Percentiles rank a stretch among this genome's conserved stretches.
These are phyloP conservation scores for Termitomyces bulborhizus DNA, from an alignment of 768 basidiomycete genomes.

Conservation along the genomic window DNA sequence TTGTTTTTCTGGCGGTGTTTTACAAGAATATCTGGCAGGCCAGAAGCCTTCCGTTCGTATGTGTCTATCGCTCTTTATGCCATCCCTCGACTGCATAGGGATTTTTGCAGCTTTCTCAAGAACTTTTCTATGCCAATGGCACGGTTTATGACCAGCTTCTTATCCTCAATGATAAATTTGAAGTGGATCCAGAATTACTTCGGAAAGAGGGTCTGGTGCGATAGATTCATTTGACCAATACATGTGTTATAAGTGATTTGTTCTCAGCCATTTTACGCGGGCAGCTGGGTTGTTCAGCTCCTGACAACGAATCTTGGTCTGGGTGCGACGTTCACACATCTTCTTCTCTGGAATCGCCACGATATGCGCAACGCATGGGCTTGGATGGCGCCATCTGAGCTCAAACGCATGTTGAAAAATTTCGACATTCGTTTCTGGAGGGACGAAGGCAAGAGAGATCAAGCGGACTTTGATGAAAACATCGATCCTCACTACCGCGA, in stretches of 20 bases:
- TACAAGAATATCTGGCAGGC: slow-evolving; percentile 51
- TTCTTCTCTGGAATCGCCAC: slow-evolving; percentile 38
- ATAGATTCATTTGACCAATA: background rate
- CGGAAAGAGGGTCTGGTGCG: slow-evolving; percentile 34
- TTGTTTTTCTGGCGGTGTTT: slow-evolving; percentile 45
- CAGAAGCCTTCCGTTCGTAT: slow-evolving; percentile 23
- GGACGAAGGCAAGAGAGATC: slow-evolving; percentile 32
- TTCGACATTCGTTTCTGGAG: slow-evolving; percentile 39
- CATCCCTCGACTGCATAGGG: slow-evolving; percentile 11
- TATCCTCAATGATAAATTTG: slow-evolving; percentile 39
- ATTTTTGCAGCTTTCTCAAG: slow-evolving; percentile 41
- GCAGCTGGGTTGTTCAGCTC: slow-evolving; percentile 40
- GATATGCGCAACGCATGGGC: slow-evolving; percentile 37
- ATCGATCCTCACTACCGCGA: slow-evolving; percentile 45
- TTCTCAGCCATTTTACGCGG: slow-evolving; percentile 36
- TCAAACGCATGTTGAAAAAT: slow-evolving; percentile 25
- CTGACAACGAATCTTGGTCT: slow-evolving; percentile 39
- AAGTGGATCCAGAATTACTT: slow-evolving; percentile 34
- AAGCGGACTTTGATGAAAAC: slow-evolving; percentile 20
- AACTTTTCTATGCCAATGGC: slow-evolving; percentile 43
- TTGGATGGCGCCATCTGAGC: slow-evolving; percentile 33
- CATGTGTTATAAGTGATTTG: background rate
- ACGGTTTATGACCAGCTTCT: slow-evolving; percentile 38
- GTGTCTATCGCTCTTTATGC: slow-evolving; percentile 1
- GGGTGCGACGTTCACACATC: slow-evolving; percentile 42